These are phyloP conservation scores for Articulospora tetracladia DNA, from an alignment of 495 filamentous ascomycete genomes.

Conservation along the genomic window DNA sequence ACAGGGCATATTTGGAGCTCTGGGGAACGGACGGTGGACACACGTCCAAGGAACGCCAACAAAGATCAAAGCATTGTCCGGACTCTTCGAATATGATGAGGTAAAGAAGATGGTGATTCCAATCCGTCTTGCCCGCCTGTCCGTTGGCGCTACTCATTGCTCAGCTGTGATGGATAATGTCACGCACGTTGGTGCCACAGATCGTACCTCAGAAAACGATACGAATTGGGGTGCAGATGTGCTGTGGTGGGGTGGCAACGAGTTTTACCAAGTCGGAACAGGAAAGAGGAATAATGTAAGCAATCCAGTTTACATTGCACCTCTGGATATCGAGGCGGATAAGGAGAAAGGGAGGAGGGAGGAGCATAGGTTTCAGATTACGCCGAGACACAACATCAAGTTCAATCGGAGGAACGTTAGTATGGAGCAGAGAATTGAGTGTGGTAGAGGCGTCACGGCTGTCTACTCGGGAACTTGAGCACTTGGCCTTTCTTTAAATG, in stretches of 20 bases:
- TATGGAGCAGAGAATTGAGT: constrained; percentile 86
- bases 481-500: not conserved
- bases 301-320: constrained; percentile 72
- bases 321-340: constrained; percentile 50
- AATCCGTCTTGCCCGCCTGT: constrained; percentile 69
- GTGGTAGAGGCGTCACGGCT: constrained; percentile 77
- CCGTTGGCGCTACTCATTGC: constrained; percentile 73
- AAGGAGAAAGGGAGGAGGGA: constrained; percentile 46
- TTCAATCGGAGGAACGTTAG: constrained; percentile 60
- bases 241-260: constrained; percentile 92
- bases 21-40: constrained; percentile 88
- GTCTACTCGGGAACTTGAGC: constrained; percentile 58
- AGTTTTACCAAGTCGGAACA: constrained; percentile 87
- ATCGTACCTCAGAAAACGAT: constrained; percentile 51
- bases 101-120: constrained; percentile 57
- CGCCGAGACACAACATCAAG: constrained; percentile 67
- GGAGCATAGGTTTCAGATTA: constrained; percentile 81
- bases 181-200: constrained; percentile 52
- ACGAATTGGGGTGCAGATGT: constrained; percentile 83
- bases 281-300: constrained; percentile 79
- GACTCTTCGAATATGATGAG: constrained; percentile 84
- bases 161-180: constrained; percentile 79
- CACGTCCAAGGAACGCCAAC: constrained; percentile 75
- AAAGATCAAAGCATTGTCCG: constrained; percentile 81
- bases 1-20: constrained; percentile 73